These are phyloP conservation scores for Meredithiella fracta DNA, from an alignment of 2,329 filamentous ascomycete genomes.

Conservation along the genomic window DNA sequence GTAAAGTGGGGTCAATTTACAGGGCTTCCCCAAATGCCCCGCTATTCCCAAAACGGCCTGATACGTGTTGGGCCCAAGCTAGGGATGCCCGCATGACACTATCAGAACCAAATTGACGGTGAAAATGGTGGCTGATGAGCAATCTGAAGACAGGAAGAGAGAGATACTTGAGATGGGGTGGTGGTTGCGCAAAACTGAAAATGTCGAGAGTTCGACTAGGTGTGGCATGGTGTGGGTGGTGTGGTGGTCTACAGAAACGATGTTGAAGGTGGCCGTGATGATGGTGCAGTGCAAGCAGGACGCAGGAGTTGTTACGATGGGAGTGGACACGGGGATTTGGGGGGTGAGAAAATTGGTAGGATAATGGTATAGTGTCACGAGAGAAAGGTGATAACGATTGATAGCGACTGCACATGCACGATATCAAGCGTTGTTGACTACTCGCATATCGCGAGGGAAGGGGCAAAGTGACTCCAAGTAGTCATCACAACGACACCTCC, in stretches of 20 bases:
- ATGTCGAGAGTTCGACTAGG: not conserved
- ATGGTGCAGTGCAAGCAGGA: not conserved
- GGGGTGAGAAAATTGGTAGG: not conserved
- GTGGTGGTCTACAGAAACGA: not conserved
- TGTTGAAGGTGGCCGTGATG: not conserved
- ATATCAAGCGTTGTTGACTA: not conserved
- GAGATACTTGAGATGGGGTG: too few relatives aligned
- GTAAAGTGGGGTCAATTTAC: constrained; percentile 5
- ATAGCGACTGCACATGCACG: not conserved
- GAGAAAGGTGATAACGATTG: not conserved
- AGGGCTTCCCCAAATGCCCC: constrained; percentile 5
- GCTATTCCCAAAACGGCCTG: constrained; percentile 12
- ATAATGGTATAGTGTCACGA: not conserved
- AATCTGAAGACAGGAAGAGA: too few relatives aligned
- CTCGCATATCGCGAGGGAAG: too few relatives aligned
- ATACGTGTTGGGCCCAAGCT: constrained; percentile 4
- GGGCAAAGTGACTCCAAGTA: too few relatives aligned
- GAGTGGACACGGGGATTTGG: not conserved
- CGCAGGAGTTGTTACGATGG: not conserved
- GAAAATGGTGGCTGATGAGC: too few relatives aligned
- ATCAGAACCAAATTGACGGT: not conserved
- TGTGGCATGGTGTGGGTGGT: not conserved
- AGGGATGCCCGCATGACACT: not conserved
- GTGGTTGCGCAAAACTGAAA: too few relatives aligned
- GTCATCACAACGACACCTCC: too few relatives aligned